Conservation (phyloP, 2,329 filamentous ascomycete genomes). For the Neurospora crassa region DNA sequence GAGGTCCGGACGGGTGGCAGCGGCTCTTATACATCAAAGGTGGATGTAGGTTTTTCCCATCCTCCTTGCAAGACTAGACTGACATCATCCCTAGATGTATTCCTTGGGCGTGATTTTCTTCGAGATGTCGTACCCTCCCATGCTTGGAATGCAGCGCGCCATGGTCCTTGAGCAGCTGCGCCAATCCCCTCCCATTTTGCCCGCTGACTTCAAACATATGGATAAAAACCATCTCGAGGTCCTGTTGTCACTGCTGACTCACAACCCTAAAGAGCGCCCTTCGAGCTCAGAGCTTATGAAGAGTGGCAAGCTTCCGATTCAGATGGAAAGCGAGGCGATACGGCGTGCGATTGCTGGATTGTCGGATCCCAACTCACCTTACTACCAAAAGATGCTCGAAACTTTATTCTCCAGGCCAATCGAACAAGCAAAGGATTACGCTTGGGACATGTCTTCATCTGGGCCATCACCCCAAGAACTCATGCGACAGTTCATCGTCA, state of each 20-base stretch:
- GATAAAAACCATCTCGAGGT: conserved; percentile 71
- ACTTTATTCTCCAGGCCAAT: conserved; percentile 69
- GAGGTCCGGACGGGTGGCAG: conserved; percentile 70
- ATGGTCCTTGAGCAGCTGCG: conserved; percentile 59
- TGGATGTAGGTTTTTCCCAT: conserved; percentile 54
- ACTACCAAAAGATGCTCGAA: conserved; percentile 84
- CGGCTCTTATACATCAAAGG: conserved; percentile 81
- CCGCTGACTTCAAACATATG: conserved; percentile 58
- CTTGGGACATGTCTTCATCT: conserved; percentile 62
- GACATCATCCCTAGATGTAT: conserved; percentile 60
- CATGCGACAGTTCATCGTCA: conserved; percentile 63
- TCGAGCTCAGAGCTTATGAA: conserved; percentile 74
- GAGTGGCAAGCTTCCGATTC: conserved; percentile 78
- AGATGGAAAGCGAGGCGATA: conserved; percentile 88
- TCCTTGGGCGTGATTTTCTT: conserved; percentile 96
- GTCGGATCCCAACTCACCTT: conserved; percentile 73
- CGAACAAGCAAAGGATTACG: conserved; percentile 71
- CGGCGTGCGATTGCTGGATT: conserved; percentile 72
- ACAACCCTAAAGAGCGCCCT: conserved; percentile 73
- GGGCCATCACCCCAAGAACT: conserved; percentile 48
- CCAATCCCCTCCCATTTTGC: conserved; percentile 57
- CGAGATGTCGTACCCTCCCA: conserved; percentile 76
- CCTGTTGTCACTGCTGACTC: conserved; percentile 68
- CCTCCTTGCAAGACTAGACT: conserved; percentile 4
- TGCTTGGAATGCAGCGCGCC: conserved; percentile 55